Base-by-base conservation (phyloP, 2,329 filamentous ascomycete genomes). In the Trichoderma harzianum region DNA sequence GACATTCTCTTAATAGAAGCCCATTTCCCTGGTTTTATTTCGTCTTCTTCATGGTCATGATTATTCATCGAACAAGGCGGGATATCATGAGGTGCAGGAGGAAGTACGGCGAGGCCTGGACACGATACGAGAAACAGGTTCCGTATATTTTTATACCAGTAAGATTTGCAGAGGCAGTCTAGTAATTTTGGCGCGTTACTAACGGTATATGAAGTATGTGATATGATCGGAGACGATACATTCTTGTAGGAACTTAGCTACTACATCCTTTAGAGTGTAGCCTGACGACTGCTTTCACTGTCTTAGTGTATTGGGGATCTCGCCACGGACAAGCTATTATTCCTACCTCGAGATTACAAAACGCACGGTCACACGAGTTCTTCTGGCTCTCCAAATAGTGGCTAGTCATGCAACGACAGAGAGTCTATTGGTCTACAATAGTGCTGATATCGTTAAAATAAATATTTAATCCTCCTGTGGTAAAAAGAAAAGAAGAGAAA, bases 401-500 rank as follows among this genome's bases (percentile, higher is more conserved):
- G 39, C 7, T 43, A 43, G 39, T 7, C 16, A n/a, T n/a, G 10
- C n/a, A 10, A 43, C 39, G 16, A 1, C 39, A 43, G 39, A 43
- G 39, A 16, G 0, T n/a, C 39, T 0, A 43, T 43, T 43, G 16
- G 2, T n/a, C 16, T 2, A n/a, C 39, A 3, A 0, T n/a, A n/a
- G 16, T 43, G 18, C 16, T 0, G 39, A 43, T 43, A 10, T 43
- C 39, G 39, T 43, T n/a, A 10, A 39, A 43, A n/a, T 36, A 43
- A 5, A 10, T 43, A 8, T n/a, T 43, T 10, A 43, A 43, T 43
- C 39, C 18, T 43, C 39, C 39, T n/a, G 16, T 43, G 39, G 16
- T 43, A 18, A 43, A 43, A 10, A 36, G 34, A 36, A 36, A 36
- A 36, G 34, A 36, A 36, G 0, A 36, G 34, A 36, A 36, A 18